Evolutionary conservation across 1,139 yeast species (phyloP).

Genomic region (Debaryomyces udenii): DNA sequence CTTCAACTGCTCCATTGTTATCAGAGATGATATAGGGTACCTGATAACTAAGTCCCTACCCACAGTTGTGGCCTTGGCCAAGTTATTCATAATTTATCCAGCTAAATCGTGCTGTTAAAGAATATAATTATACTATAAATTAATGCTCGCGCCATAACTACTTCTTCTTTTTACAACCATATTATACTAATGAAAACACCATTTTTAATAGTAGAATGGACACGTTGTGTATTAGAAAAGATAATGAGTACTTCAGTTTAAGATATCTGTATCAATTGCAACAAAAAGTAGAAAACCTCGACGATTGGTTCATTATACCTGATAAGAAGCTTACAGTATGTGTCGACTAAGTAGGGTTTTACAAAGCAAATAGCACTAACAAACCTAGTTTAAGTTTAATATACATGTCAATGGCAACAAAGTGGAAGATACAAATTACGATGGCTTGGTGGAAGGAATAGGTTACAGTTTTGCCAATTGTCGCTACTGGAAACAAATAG

Average conservation of each 20-base stretch:
- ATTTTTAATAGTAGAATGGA: not conserved
- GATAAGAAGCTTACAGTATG: conserved; percentile 18
- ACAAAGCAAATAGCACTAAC: conserved; percentile 10
- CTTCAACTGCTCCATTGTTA: conserved; percentile 14
- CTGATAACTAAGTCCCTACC: conserved; percentile 9
- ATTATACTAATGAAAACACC: not conserved
- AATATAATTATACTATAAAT: not conserved
- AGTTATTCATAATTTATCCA: conserved; percentile 8
- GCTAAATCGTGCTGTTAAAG: not conserved
- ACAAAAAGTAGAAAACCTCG: not conserved
- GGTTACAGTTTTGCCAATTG: conserved; percentile 14
- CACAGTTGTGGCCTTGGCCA: conserved; percentile 6
- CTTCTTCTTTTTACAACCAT: conserved; percentile 9
- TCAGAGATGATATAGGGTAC: conserved; percentile 12
- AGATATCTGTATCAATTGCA: conserved; percentile 13
- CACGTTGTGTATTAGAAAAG: conserved; percentile 13
- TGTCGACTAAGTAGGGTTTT: conserved; percentile 4
- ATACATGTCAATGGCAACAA: conserved; percentile 20
- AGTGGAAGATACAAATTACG: conserved; percentile 16
- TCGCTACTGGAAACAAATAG: conserved; percentile 22
- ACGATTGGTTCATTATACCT: conserved; percentile 15
- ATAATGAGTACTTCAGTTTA: conserved; percentile 18
- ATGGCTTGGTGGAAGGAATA: conserved; percentile 17
- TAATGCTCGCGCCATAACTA: conserved; percentile 2
- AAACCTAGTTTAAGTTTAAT: conserved; percentile 14